Evolutionary conservation across 2,329 filamentous ascomycete genomes (phyloP).

Genomic region (Fusarium lyarnte): DNA sequence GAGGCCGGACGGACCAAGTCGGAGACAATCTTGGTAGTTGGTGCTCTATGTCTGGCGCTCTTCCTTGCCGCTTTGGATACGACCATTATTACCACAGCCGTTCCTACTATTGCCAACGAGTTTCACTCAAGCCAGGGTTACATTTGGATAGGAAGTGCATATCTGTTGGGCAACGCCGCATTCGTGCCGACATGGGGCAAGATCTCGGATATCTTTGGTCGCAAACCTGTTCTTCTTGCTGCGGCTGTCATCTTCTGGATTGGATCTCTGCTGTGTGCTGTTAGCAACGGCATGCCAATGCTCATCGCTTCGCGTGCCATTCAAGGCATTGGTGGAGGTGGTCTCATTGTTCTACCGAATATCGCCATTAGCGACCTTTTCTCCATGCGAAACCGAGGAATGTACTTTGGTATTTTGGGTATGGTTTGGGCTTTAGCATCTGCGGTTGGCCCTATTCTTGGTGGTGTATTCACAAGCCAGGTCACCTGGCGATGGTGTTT

Average conservation of each 20-base stretch:
- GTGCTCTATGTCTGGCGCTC: slow-evolving; percentile 55
- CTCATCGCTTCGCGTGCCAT: slow-evolving; percentile 65
- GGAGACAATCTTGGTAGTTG: slow-evolving; percentile 53
- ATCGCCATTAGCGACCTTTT: slow-evolving; percentile 67
- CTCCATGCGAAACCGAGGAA: slow-evolving; percentile 59
- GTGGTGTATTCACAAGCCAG: slow-evolving; percentile 72
- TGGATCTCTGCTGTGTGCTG: slow-evolving; percentile 63
- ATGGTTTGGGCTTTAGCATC: slow-evolving; percentile 72
- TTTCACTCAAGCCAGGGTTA: slow-evolving; percentile 76
- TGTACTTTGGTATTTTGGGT: slow-evolving; percentile 64
- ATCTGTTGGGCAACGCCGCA: slow-evolving; percentile 74
- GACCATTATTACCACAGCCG: slow-evolving; percentile 73
- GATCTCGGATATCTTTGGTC: slow-evolving; percentile 67
- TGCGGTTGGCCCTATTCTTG: slow-evolving; percentile 72
- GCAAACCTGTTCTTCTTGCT: slow-evolving; percentile 62
- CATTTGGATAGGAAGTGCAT: slow-evolving; percentile 80
- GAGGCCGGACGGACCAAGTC: slow-evolving; percentile 51
- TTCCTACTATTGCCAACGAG: slow-evolving; percentile 71
- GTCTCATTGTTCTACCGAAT: slow-evolving; percentile 68
- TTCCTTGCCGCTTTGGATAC: slow-evolving; percentile 66
- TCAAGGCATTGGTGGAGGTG: slow-evolving; percentile 67
- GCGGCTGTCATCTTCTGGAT: slow-evolving; percentile 64
- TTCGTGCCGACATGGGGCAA: slow-evolving; percentile 76
- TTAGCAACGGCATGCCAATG: slow-evolving; percentile 60
- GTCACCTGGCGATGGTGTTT: slow-evolving; percentile 77